phyloP scores from a whole-genome alignment of 2,329 filamentous ascomycete genomes.

The Alternaria ethzedia region DNA sequence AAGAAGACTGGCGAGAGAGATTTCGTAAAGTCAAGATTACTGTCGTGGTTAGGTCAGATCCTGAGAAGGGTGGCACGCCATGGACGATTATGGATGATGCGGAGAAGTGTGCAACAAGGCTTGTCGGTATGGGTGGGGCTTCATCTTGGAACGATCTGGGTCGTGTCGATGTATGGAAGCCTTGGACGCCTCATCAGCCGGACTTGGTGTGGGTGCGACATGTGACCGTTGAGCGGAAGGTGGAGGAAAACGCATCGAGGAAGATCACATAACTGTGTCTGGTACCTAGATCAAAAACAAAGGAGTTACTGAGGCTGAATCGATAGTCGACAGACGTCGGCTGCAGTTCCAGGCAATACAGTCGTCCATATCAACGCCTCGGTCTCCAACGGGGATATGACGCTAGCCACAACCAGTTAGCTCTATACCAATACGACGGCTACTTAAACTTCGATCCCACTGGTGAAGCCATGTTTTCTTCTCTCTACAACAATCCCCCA shows the following conservation, averaged over 20 bases:
- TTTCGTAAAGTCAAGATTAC: background rate
- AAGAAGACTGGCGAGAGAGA: background rate
- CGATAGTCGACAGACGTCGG: fast-evolving
- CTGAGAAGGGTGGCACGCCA: too few species aligned
- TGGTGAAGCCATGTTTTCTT: background rate
- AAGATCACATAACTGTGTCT: too few species aligned
- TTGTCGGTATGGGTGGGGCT: too few species aligned
- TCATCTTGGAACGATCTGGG: too few species aligned
- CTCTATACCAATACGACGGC: background rate
- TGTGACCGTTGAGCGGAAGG: too few species aligned
- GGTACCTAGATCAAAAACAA: too few species aligned
- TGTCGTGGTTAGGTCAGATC: too few species aligned
- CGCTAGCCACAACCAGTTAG: background rate
- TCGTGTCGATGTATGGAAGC: too few species aligned
- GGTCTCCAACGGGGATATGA: background rate
- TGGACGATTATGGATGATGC: background rate
- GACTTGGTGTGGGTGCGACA: too few species aligned
- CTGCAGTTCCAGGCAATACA: background rate
- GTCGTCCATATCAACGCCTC: background rate
- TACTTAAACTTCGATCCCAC: background rate
- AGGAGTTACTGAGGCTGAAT: too few species aligned
- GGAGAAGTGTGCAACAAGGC: background rate
- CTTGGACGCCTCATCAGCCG: too few species aligned
- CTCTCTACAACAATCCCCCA: background rate
- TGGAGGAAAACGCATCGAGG: too few species aligned